Percentiles rank a stretch among this genome's conserved stretches.
phyloP scores from a whole-genome alignment of 805 yeast genomes.

The Lipomyces sp. region DNA sequence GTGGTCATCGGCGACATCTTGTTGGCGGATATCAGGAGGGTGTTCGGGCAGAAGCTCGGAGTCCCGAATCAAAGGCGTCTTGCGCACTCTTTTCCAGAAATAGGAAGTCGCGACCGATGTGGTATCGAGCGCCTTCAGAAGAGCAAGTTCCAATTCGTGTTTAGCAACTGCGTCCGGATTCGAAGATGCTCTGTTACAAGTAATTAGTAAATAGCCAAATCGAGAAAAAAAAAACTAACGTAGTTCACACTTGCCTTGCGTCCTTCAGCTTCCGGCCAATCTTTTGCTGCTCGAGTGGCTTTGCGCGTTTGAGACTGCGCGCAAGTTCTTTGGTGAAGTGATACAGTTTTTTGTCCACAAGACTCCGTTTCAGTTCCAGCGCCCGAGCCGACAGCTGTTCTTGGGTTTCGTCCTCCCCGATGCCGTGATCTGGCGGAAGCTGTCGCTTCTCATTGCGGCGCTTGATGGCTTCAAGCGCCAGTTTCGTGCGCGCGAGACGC shows the following conservation, averaged over 20 bases:
- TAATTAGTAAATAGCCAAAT: too few species aligned
- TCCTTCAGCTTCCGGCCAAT: constrained; percentile 34
- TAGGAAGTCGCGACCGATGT: constrained; percentile 25
- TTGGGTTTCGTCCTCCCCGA: constrained; percentile 3
- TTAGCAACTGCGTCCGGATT: not conserved
- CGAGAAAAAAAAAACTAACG: not conserved
- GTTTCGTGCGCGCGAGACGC: constrained; percentile 35
- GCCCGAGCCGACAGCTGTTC: constrained; percentile 12
- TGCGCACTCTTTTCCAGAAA: constrained; percentile 16
- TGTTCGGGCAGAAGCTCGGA: constrained; percentile 16
- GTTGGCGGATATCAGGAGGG: constrained; percentile 2
- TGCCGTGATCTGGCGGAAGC: constrained; percentile 11
- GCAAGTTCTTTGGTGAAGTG: constrained; percentile 32
- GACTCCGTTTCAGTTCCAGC: constrained; percentile 29
- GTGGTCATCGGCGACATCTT: too few species aligned
- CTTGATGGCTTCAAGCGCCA: constrained; percentile 29
- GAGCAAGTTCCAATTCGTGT: constrained; percentile 30
- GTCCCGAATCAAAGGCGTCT: constrained; percentile 5
- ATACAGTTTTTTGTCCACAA: constrained; percentile 36
- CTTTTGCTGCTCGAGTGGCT: constrained; percentile 37
- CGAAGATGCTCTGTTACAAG: too few species aligned
- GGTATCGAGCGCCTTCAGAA: constrained; percentile 27
- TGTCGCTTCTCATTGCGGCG: constrained; percentile 1
- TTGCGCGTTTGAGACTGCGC: constrained; percentile 36
- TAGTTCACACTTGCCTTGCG: constrained; percentile 14